Conservation (phyloP, 805 yeast genomes). For the Dipodascopsis tothii region DNA sequence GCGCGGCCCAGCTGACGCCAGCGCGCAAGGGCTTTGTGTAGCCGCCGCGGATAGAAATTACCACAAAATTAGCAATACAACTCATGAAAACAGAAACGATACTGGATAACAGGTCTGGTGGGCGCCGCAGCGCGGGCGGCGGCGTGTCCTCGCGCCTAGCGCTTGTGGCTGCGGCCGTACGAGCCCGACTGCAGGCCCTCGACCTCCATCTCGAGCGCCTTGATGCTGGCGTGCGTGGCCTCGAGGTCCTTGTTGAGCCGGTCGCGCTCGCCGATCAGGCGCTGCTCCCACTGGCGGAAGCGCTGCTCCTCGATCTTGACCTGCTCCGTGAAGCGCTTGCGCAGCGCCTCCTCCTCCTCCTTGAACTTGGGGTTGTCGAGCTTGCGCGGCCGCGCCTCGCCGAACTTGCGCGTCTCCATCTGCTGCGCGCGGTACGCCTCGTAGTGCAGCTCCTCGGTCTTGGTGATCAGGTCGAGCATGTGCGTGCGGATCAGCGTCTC, state of each 20-base stretch:
- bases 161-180: conserved; percentile 9
- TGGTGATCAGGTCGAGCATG: conserved; percentile 67
- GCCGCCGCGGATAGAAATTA: neutral
- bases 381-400: conserved; percentile 34
- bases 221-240: conserved; percentile 53
- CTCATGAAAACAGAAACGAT: too few species aligned
- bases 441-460: conserved; percentile 66
- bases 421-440: conserved; percentile 59
- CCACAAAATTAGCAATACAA: neutral
- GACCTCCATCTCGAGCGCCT: conserved; percentile 33
- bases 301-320: conserved; percentile 94
- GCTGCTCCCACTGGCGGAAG: conserved; percentile 97
- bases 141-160: conserved; percentile 4
- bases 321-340: conserved; percentile 93
- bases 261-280: conserved; percentile 89
- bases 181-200: conserved; percentile 22
- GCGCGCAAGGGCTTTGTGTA: conserved; percentile 24
- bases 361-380: conserved; percentile 81
- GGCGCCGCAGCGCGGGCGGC: too few species aligned
- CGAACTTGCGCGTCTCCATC: conserved; percentile 43
- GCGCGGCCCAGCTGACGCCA: conserved; percentile 1
- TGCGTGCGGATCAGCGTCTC: conserved; percentile 58
- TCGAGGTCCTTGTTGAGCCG: conserved; percentile 90
- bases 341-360: conserved; percentile 91
- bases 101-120: too few species aligned